Base-by-base conservation (phyloP, 2,329 filamentous ascomycete genomes). In the Penicillium sp. region DNA sequence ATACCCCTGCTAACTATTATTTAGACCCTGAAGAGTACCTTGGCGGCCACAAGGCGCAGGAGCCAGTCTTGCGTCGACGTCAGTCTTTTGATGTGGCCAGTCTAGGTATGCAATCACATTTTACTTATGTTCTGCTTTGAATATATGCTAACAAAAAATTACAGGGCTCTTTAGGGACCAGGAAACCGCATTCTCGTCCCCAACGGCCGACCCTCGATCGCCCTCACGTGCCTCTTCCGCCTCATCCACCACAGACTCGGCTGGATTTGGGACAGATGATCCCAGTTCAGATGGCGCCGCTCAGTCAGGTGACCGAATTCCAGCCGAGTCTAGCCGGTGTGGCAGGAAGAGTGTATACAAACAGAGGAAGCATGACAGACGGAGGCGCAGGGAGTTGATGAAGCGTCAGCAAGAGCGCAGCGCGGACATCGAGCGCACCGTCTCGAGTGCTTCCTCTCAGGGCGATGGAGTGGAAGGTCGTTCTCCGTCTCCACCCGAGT, bases 401-500 rank as follows among this genome's bases (percentile, higher is more conserved):
- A 48, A 25, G 13, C 45, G 19, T 36, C 31, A 49, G 31, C 8
- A 49, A 49, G 21, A 12, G 4, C 21, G 21, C 31, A 6, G 9
- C 23, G 45, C 19, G 19, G 13, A 48, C 13, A 1, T 15, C 19
- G 29, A 35, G 19, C 21, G 3, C 31, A 9, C 31, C 45, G 31
- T 35, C 5, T 49, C 15, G 10, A 25, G 3, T 36, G 31, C 31
- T 49, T 49, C 31, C 9, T 43, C 53, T 9, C 17, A 27, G 15
- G 29, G 12, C n/a, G 21, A 43, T 51, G 39, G 29, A 31, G 33
- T 43, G 53, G 39, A 51, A 43, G 39, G 48, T 31, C 39, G 17
- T 25, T 29, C 17, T 51, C 31, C 47, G 48, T 45, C 53, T 52
- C 21, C 47, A 36, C 38, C 39, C 31, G 53, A 52, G 39, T 23